Evolutionary conservation across 805 yeast species (phyloP).

Genomic region (Ogataea henricii): DNA sequence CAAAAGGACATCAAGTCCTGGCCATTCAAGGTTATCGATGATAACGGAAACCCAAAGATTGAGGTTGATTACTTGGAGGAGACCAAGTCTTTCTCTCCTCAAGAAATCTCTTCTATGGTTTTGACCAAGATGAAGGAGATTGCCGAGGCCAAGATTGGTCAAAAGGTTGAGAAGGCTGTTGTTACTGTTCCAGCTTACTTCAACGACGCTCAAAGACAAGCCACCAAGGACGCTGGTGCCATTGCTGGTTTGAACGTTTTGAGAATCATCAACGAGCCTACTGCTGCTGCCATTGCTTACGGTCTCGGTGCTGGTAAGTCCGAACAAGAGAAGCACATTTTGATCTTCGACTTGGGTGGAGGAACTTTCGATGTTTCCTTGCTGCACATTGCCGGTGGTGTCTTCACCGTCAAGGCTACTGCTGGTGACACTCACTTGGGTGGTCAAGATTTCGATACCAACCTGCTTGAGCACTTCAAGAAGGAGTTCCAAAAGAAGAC

Average conservation of each 20-base stretch:
- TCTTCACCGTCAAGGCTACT: slow-evolving; percentile 95
- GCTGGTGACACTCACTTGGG: slow-evolving; percentile 99
- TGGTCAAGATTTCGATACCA: slow-evolving; percentile 99
- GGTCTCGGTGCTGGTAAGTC: slow-evolving; percentile 92
- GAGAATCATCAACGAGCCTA: slow-evolving; percentile 79
- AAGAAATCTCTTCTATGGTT: slow-evolving; percentile 76
- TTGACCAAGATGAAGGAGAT: slow-evolving; percentile 81
- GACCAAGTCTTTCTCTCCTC: slow-evolving; percentile 69
- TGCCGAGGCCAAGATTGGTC: slow-evolving; percentile 76
- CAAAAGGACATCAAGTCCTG: slow-evolving; percentile 90
- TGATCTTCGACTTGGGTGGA: slow-evolving; percentile 97
- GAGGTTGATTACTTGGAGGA: slow-evolving; percentile 72
- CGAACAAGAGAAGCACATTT: slow-evolving; percentile 81
- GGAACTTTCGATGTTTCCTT: slow-evolving; percentile 98
- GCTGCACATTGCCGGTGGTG: slow-evolving; percentile 91
- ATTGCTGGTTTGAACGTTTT: slow-evolving; percentile 77
- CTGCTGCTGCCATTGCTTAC: slow-evolving; percentile 99
- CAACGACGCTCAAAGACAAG: slow-evolving; percentile 81
- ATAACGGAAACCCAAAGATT: slow-evolving; percentile 65
- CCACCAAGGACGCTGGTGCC: slow-evolving; percentile 81
- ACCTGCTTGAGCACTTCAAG: slow-evolving; percentile 90
- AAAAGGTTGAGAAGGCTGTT: slow-evolving; percentile 72
- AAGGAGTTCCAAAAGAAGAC: slow-evolving; percentile 91
- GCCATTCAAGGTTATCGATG: slow-evolving; percentile 75
- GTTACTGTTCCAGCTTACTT: slow-evolving; percentile 80